Base-by-base conservation (phyloP, 2,329 filamentous ascomycete genomes). In the Colletotrichum sp. region DNA sequence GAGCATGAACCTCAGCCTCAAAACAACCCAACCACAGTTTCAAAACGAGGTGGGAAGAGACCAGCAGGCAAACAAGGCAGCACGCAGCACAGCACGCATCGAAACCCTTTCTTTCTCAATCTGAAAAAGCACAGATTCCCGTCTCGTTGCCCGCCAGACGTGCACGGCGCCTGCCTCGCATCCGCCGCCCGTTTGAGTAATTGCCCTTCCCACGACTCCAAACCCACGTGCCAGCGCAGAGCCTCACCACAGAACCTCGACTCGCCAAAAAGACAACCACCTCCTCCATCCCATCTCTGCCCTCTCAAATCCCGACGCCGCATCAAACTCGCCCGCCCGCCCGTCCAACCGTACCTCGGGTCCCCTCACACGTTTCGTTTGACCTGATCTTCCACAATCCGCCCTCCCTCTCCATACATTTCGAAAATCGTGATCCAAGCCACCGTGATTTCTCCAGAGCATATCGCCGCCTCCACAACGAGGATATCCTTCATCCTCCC, bases 311-410 rank as follows among this genome's bases (percentile, higher is more conserved):
- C 24, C 63, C 36, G 24, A 30, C 34, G 44, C 44, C 52, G 32
- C 32, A 21, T 28, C 21, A 64, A 26, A 26, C 21, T 59, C 24
- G 24, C 26, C 18, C 30, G 13, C 6, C 44, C 39, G 16, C 49
- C 32, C 66, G 16, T 69, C 32, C 66, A 30, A 32, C 36, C 69
- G 39, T 60, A 49, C 24, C 69, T 72, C 62, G 60, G 15, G 36
- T 59, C 52, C 30, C 70, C 70, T 69, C 73, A 77, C 71, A 77
- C 26, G 75, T 75, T 77, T 77, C 62, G 75, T 77, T 77, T 77
- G 71, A 65, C 74, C 75, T 77, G 75, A 77, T 77, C 60, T 76
- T n/a, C 13, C 26, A 26, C 13, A 5, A n/a, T 3, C 34, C 30
- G 18, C 24, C 28, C 21, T 24, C n/a, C 44, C 10, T 52, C 44